A percentile compares a stretch with the other conserved stretches of the same genome.
These are phyloP conservation scores for Aleurites moluccanus DNA, from an alignment of 441 rosid genomes.

Conservation along the genomic window DNA sequence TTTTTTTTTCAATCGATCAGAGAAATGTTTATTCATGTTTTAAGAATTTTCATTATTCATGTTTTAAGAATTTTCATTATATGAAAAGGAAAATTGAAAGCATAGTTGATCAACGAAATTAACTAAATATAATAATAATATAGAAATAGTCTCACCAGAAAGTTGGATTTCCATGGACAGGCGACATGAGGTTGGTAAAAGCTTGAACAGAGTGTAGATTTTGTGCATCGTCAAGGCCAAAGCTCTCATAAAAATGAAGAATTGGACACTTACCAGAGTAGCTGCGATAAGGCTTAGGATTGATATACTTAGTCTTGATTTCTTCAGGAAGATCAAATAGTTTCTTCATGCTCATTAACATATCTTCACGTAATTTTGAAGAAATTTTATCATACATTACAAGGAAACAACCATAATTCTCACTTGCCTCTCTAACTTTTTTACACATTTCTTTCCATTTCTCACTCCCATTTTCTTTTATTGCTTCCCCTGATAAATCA, in stretches of 20 bases:
- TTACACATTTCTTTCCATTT: conserved; percentile 28
- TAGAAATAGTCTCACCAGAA: conserved; percentile 33
- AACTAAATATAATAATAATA: too few relatives aligned
- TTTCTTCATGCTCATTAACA: conserved; percentile 26
- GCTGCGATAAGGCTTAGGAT: conserved; percentile 41
- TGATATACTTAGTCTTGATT: conserved; percentile 34
- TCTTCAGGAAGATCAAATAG: conserved; percentile 49
- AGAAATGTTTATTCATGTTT: too few relatives aligned
- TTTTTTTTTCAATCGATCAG: too few relatives aligned
- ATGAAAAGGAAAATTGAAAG: too few relatives aligned
- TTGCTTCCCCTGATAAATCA: conserved; percentile 24
- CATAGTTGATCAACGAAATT: too few relatives aligned
- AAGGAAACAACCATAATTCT: conserved; percentile 42
- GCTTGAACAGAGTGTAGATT: conserved; percentile 18
- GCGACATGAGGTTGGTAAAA: conserved; percentile 49
- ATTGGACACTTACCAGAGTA: conserved; percentile 29
- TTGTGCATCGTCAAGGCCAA: conserved; percentile 42
- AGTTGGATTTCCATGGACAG: conserved; percentile 33
- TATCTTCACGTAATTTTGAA: conserved; percentile 19
- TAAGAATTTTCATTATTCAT: too few relatives aligned
- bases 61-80: too few relatives aligned
- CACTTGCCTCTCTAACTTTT: conserved; percentile 42
- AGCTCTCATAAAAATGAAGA: conserved; percentile 37
- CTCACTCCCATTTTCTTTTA: background rate
- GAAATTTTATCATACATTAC: conserved; percentile 21